Evolutionary conservation across 208 protist species (phyloP), one percentile per base, ranked within the genome.

Genomic region (Herpetomonas tarakana): DNA sequence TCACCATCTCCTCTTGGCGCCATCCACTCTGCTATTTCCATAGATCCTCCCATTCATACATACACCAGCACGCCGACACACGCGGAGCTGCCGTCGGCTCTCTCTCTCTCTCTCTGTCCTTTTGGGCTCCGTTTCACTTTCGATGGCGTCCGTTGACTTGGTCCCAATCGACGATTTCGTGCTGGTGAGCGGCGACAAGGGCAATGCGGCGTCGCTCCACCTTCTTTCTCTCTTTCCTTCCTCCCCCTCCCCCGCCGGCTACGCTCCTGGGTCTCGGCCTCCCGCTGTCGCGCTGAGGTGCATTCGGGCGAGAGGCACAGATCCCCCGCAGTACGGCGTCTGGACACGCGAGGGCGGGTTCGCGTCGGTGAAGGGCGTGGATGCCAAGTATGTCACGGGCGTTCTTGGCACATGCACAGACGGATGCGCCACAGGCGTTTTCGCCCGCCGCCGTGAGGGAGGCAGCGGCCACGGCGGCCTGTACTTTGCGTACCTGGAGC

Each of bases 401-500:
- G 55, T 62, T 27, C 18, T 57, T 28, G 27, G 28, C n/a, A 51
- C 50, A 3, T 39, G 38, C 26, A 58, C 52, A 19, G 47, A 68
- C 14, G 53, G 56, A 3, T 61, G 29, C 26, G 29, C 38, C 1
- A 62, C 63, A 2, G 63, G 54, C 35, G 49, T 69, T 25, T 57
- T 69, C 16, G 6, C 31, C 41, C 28, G 26, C 50, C 49, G 30
- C 26, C 19, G 3, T 52, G 53, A 4, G 41, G 46, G 16, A 39
- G 46, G 27, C 22, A 47, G 18, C 47, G 21, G 47, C 7, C 1
- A n/a, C 44, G 14, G 29, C 21, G 51, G 47, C 1, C 38, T 83
- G 6, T 63, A 55, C 7, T 58, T 78, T 28, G 59, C 58, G 9
- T 19, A 78, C 26, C 22, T 79, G 61, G 53, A 58, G 18, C 65